Percentiles rank a stretch among this genome's conserved stretches.
These are phyloP conservation scores for Coemansia sp. DNA, from an alignment of 192 early-diverging fungal species.

Conservation along the genomic window DNA sequence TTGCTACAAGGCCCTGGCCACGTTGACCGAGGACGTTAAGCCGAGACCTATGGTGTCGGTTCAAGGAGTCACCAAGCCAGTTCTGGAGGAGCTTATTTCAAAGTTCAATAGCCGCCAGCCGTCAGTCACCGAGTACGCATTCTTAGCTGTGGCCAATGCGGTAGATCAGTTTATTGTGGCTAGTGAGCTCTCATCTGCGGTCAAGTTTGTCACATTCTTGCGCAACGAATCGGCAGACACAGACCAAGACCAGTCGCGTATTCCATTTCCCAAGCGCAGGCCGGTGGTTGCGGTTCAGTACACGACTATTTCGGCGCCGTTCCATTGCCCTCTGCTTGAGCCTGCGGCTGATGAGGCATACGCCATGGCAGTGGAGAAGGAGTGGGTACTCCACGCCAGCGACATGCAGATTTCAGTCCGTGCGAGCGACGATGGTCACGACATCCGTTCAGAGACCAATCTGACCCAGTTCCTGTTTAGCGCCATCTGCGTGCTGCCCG, in stretches of 20 bases:
- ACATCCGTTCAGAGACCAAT: conserved; percentile 60
- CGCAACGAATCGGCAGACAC: conserved; percentile 13
- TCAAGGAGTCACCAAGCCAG: conserved; percentile 15
- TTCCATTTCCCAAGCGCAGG: conserved; percentile 78
- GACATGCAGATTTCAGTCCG: conserved; percentile 63
- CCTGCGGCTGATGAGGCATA: not conserved
- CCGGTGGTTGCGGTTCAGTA: conserved; percentile 77
- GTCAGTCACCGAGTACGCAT: conserved; percentile 3
- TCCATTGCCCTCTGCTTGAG: conserved; percentile 50
- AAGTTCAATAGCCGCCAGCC: conserved; percentile 20
- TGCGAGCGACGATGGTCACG: conserved; percentile 78
- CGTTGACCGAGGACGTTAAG: no score
- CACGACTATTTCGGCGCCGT: conserved; percentile 84
- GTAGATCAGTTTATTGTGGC: conserved; percentile 29
- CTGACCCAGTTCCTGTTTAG: conserved; percentile 68
- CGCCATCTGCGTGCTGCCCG: conserved; percentile 66
- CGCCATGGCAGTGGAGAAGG: conserved; percentile 18
- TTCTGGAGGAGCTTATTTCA: conserved; percentile 8
- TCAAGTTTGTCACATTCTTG: conserved; percentile 15
- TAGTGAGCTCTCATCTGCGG: conserved; percentile 3
- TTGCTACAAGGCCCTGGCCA: not conserved
- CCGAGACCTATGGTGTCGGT: conserved; percentile 23
- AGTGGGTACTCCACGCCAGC: conserved; percentile 20
- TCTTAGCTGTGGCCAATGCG: conserved; percentile 32
- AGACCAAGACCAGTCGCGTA: conserved; percentile 61